Evolutionary conservation across 306 rosid species (phyloP).

Genomic region (Elaeagnus macrophylla): DNA sequence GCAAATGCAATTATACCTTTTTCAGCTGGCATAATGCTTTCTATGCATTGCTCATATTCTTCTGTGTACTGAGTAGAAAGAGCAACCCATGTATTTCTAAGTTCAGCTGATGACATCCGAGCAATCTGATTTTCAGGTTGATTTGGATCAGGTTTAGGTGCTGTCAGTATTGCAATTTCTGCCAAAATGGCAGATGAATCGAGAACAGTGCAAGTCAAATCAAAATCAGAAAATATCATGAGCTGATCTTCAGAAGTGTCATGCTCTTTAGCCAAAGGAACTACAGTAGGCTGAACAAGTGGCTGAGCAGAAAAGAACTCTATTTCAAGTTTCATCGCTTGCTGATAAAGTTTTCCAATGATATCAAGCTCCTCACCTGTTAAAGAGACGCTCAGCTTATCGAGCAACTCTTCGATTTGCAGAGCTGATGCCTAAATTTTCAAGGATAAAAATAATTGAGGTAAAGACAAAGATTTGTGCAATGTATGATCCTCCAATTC

Average conservation of each 20-base stretch:
- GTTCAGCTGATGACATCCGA: slow-evolving; percentile 8
- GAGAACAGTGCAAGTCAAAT: slow-evolving; percentile 22
- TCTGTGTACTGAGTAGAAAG: slow-evolving; percentile 13
- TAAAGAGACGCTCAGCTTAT: slow-evolving; percentile 13
- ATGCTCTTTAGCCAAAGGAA: slow-evolving; percentile 13
- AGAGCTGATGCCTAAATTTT: slow-evolving; percentile 13
- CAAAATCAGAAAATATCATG: slow-evolving; percentile 23
- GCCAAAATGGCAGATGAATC: slow-evolving; percentile 18
- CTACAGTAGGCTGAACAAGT: slow-evolving; percentile 14
- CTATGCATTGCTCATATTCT: slow-evolving; percentile 10
- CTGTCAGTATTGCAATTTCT: slow-evolving; percentile 10
- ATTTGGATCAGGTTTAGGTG: slow-evolving; percentile 4
- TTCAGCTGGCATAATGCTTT: background rate
- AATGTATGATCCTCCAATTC: background rate
- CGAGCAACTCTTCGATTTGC: slow-evolving; percentile 17
- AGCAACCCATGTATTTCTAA: slow-evolving; percentile 8
- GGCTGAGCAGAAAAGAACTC: slow-evolving; percentile 10
- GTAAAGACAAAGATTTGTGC: background rate
- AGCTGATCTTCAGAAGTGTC: slow-evolving; percentile 7
- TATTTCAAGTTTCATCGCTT: slow-evolving; percentile 19
- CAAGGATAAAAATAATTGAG: too few relatives aligned
- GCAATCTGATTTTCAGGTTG: slow-evolving; percentile 9
- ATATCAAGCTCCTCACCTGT: slow-evolving; percentile 23
- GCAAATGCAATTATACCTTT: slow-evolving; percentile 7
- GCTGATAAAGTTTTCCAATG: slow-evolving; percentile 14